Base-by-base conservation (phyloP, 2,329 filamentous ascomycete species). In the Pseudopyricularia cyperi region DNA sequence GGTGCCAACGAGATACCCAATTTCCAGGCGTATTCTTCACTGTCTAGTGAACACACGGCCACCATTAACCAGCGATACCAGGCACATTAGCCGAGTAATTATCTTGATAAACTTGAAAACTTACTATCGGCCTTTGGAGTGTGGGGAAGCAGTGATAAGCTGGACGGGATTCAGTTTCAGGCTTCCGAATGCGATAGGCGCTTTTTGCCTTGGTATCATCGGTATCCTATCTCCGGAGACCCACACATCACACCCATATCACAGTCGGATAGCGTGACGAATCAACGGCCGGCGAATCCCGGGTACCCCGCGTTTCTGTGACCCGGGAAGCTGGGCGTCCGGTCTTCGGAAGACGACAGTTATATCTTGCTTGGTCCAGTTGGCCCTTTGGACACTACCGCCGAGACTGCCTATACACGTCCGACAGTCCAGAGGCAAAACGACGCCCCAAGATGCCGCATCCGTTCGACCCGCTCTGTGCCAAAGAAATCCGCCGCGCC, bases 381-480 rank as follows among this genome's bases (percentile, higher is more conserved):
- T n/a, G n/a, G n/a, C n/a, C n/a, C n/a, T n/a, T n/a, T n/a, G n/a
- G n/a, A n/a, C n/a, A n/a, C n/a, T n/a, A n/a, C n/a, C n/a, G n/a
- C n/a, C n/a, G n/a, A n/a, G n/a, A n/a, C n/a, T n/a, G n/a, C n/a
- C n/a, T n/a, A n/a, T n/a, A n/a, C n/a, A n/a, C n/a, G n/a, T n/a
- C n/a, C n/a, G n/a, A n/a, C n/a, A n/a, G n/a, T n/a, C n/a, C n/a
- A n/a, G n/a, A n/a, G n/a, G n/a, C n/a, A n/a, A n/a, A n/a, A n/a
- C n/a, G n/a, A n/a, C n/a, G n/a, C n/a, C n/a, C n/a, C 28, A 30
- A 30, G 28, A 30, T 30, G 9, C 64, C 61, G 8, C 82, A 94
- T 62, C 89, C 89, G 6, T 77, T 93, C 57, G 89, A 94, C 61
- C 89, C 89, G 51, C 80, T 95, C 46, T 77, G 76, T 9, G 72